A percentile compares a stretch with the other conserved stretches of the same genome.
phyloP scores from a whole-genome alignment of 2,329 filamentous ascomycete genomes.

The Fusarium concolor region DNA sequence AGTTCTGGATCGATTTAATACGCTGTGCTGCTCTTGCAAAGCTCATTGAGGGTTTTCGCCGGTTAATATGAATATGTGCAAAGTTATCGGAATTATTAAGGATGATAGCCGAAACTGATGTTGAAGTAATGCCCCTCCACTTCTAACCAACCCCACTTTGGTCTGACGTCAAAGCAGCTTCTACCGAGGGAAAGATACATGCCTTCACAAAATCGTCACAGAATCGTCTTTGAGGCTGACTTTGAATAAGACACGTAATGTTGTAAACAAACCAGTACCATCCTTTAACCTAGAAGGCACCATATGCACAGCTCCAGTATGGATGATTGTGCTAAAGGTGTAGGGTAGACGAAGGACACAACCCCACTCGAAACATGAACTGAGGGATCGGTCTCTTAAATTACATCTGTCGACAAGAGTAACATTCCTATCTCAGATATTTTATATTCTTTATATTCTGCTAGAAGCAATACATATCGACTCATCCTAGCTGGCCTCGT shows the following conservation, averaged over 20 bases:
- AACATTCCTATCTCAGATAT: too few relatives aligned
- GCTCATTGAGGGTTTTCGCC: conserved; percentile 42
- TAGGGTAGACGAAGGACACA: background rate
- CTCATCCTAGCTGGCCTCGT: background rate
- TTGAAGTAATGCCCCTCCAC: conserved; percentile 26
- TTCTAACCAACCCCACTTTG: conserved; percentile 19
- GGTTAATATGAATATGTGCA: conserved; percentile 3
- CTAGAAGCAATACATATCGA: background rate
- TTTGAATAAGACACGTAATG: background rate
- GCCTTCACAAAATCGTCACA: background rate
- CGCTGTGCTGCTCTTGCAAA: conserved; percentile 42
- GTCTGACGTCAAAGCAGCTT: conserved; percentile 33
- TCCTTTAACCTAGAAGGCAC: background rate
- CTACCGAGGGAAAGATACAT: background rate
- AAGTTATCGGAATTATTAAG: background rate
- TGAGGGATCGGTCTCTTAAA: too few relatives aligned
- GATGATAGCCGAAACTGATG: conserved; percentile 8
- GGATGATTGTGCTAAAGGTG: background rate
- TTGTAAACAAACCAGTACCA: background rate
- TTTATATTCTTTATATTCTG: too few relatives aligned
- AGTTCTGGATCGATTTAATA: conserved; percentile 43
- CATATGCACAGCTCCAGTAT: background rate
- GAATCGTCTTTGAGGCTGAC: background rate
- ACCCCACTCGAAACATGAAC: background rate
- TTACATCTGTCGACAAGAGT: too few relatives aligned